Evolutionary conservation across 371 early-diverging fungal species (phyloP), one percentile per base, ranked within the genome.

Genomic region (Zopfochytrium polystomum): DNA sequence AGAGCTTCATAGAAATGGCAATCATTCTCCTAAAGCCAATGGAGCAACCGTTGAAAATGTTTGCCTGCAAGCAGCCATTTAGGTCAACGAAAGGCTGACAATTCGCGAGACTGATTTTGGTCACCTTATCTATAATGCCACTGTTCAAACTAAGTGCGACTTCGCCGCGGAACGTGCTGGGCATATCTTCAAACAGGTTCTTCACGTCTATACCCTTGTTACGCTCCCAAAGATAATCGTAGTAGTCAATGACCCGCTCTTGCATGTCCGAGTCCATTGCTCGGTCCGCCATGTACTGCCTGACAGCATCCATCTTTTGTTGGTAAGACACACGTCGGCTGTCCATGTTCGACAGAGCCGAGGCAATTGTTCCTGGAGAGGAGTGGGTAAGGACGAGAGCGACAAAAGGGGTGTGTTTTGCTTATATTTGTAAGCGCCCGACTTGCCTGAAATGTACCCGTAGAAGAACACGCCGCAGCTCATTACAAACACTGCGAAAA

Each of bases 311-410:
- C 52, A 79, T 66, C 26, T 77, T 78, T 67, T 79, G 77, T 47
- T 66, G 72, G 60, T 79, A 79, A 2, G 68, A 55, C 27, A 79
- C 79, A 50, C 79, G 61, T 22, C 77, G 73, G 43, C 73, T 71
- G 46, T 79, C 77, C 74, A 76, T 68, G 74, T 79, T 79, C 58
- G 79, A 76, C 18, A 79, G 72, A 20, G 70, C 62, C 7, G 79
- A 79, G 15, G 79, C 75, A 38, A 79, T 76, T 13, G 77, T 77
- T 20, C 66, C 69, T 52, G 38, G 18, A 47, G 43, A 58, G 22
- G 1, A 9, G 49, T 30, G 42, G n/a, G 11, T n/a, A 42, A 42
- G n/a, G n/a, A 13, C 13, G n/a, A 42, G 42, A 42, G 42, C n/a
- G 11, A 42, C 42, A 42, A 42, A n/a, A n/a, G 42, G 42, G 42